Conservation (phyloP, 352 stramenopile species). For the Phytophthora hybrid region DNA sequence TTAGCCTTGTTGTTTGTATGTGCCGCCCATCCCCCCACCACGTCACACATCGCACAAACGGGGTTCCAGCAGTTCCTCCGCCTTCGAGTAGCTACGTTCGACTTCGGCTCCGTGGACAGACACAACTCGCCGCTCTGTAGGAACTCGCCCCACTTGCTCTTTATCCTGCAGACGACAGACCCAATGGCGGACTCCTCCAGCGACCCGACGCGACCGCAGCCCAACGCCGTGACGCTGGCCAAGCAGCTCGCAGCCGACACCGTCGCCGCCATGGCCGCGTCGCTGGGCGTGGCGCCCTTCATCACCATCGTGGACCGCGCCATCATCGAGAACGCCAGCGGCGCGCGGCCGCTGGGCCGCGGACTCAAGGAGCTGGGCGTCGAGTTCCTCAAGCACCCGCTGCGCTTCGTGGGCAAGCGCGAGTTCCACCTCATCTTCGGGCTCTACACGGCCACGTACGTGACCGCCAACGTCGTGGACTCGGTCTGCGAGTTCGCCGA, state of each 20-base stretch:
- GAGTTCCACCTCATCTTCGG: conserved; percentile 92
- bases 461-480: conserved; percentile 87
- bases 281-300: conserved; percentile 83
- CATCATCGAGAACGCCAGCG: conserved; percentile 92
- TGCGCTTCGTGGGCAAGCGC: conserved; percentile 85
- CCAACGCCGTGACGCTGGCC: conserved; percentile 38
- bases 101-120: conserved; percentile 33
- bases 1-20: conserved; percentile 34
- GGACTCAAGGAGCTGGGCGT: conserved; percentile 71
- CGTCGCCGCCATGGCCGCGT: conserved; percentile 67
- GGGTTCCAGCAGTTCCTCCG: conserved; percentile 17
- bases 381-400: conserved; percentile 69
- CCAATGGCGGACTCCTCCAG: conserved; percentile 36
- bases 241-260: conserved; percentile 71
- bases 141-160: conserved; percentile 24
- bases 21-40: conserved; percentile 30
- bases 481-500: conserved; percentile 84
- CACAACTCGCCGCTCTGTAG: not conserved
- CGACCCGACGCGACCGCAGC: conserved; percentile 3
- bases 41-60: conserved; percentile 37
- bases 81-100: conserved; percentile 34
- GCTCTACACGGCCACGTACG: conserved; percentile 92
- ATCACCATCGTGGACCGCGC: conserved; percentile 91
- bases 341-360: conserved; percentile 64
- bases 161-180: conserved; percentile 26